phyloP scores from a whole-genome alignment of 345 rosid species.

The Draba incana region DNA sequence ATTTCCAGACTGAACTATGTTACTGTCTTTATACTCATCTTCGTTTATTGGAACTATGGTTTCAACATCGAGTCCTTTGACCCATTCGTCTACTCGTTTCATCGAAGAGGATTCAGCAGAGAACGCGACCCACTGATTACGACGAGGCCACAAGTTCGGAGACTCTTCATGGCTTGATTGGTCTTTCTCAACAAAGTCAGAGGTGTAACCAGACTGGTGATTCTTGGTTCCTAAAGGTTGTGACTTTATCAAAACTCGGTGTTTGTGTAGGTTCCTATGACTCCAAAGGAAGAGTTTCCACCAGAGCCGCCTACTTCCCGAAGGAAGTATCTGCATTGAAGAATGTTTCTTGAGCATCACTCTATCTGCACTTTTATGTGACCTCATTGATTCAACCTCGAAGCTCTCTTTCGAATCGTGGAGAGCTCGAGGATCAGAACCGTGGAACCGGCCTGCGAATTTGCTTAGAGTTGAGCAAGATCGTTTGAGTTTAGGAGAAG shows the following conservation, averaged over 20 bases:
- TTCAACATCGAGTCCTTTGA: slow-evolving; percentile 59
- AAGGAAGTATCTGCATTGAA: slow-evolving; percentile 89
- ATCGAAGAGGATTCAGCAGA: slow-evolving; percentile 62
- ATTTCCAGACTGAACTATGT: slow-evolving; percentile 50
- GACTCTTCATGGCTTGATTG: slow-evolving; percentile 51
- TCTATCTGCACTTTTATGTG: slow-evolving; percentile 75
- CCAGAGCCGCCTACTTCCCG: slow-evolving; percentile 78
- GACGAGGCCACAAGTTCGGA: neutral
- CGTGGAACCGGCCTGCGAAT: slow-evolving; percentile 44
- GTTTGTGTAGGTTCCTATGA: slow-evolving; percentile 76
- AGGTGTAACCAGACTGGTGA: slow-evolving; percentile 80
- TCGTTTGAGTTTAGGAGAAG: slow-evolving; percentile 72
- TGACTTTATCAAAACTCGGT: slow-evolving; percentile 44
- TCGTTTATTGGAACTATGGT: slow-evolving; percentile 39
- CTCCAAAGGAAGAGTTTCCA: slow-evolving; percentile 97
- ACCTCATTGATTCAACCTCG: slow-evolving; percentile 49
- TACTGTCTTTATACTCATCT: slow-evolving; percentile 42
- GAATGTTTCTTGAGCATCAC: slow-evolving; percentile 95
- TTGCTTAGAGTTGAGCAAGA: slow-evolving; percentile 76
- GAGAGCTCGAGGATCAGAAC: slow-evolving; percentile 47
- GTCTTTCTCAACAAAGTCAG: slow-evolving; percentile 73
- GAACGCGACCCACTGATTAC: slow-evolving; percentile 78
- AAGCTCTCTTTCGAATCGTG: slow-evolving; percentile 42
- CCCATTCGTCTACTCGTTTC: slow-evolving; percentile 85
- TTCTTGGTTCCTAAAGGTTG: slow-evolving; percentile 43